phyloP scores from a whole-genome alignment of 805 yeast genomes.

The Suhomyces sp. region DNA sequence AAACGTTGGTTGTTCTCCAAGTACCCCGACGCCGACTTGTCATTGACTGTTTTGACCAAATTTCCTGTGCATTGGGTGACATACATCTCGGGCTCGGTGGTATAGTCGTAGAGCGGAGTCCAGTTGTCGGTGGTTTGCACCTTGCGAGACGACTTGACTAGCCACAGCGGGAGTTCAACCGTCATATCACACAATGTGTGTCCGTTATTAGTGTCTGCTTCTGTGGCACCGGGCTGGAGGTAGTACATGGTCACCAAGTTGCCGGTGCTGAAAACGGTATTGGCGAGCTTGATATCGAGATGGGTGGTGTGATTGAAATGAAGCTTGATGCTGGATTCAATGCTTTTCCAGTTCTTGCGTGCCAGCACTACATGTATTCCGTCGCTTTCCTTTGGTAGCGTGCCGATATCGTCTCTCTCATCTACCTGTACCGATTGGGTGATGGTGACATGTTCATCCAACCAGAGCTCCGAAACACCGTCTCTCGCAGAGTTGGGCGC shows the following conservation, averaged over 20 bases:
- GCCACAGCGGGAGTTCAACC: constrained; percentile 19
- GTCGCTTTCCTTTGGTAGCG: constrained; percentile 28
- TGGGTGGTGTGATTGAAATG: constrained; percentile 3
- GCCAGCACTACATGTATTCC: constrained; percentile 35
- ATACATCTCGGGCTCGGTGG: constrained; percentile 24
- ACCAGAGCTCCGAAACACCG: constrained; percentile 42
- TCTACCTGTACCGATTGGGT: constrained; percentile 17
- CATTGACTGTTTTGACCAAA: constrained; percentile 55
- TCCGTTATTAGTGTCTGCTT: constrained; percentile 22
- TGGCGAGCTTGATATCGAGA: constrained; percentile 32
- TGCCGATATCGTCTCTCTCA: constrained; percentile 23
- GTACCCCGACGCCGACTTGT: constrained; percentile 53
- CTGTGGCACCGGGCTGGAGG: constrained; percentile 17
- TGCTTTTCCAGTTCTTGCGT: constrained; percentile 37
- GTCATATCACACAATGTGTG: constrained; percentile 27
- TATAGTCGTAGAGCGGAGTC: constrained; percentile 27
- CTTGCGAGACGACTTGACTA: constrained; percentile 3
- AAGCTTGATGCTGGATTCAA: constrained; percentile 23
- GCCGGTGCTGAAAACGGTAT: constrained; percentile 37
- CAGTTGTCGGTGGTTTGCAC: constrained; percentile 25
- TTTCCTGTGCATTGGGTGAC: constrained; percentile 56
- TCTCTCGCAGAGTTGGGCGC: constrained; percentile 29
- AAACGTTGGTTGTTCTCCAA: constrained; percentile 46
- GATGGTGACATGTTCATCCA: constrained; percentile 22
- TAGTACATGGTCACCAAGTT: constrained; percentile 35